Conservation (phyloP, 345 rosid genomes). For the Streptanthus diversifolius region DNA sequence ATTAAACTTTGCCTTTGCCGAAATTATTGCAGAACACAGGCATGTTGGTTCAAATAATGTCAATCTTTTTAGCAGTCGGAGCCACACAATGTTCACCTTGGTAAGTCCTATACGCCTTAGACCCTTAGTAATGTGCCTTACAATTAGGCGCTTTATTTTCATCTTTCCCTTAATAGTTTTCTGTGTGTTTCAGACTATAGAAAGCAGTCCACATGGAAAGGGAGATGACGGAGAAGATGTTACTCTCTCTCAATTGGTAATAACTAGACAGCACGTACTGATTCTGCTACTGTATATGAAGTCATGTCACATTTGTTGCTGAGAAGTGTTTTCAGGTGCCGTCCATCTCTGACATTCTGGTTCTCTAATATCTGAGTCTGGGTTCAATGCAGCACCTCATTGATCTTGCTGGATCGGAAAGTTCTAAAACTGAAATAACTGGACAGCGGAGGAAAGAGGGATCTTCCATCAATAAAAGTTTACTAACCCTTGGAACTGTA, state of each 20-base stretch:
- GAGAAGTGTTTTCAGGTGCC: slow-evolving; percentile 1
- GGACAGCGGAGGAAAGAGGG: slow-evolving; percentile 98
- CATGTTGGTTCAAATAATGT: slow-evolving; percentile 95
- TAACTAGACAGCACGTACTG: slow-evolving; percentile 25
- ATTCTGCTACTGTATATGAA: slow-evolving; percentile 15
- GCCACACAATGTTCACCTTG: slow-evolving; percentile 95
- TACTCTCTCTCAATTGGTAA: slow-evolving; percentile 93
- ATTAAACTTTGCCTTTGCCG: neutral
- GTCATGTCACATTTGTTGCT: slow-evolving; percentile 17
- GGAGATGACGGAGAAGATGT: slow-evolving; percentile 87
- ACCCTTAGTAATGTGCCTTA: slow-evolving; percentile 11
- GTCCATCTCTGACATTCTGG: slow-evolving; percentile 10
- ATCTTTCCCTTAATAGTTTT: neutral
- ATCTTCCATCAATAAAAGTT: slow-evolving; percentile 97
- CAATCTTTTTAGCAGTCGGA: slow-evolving; percentile 91
- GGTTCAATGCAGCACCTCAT: slow-evolving; percentile 75
- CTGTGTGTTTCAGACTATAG: slow-evolving; percentile 76
- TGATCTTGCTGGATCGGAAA: slow-evolving; percentile 99
- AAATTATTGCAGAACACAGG: slow-evolving; percentile 61
- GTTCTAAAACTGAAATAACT: slow-evolving; percentile 96
- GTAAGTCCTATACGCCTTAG: slow-evolving; percentile 36
- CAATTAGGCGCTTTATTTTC: neutral
- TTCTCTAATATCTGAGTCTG: slow-evolving; percentile 14
- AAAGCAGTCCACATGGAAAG: slow-evolving; percentile 89
- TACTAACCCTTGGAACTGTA: slow-evolving; percentile 98